phyloP scores from a whole-genome alignment of 306 rosid species.

The Oemleria cerasiformis region DNA sequence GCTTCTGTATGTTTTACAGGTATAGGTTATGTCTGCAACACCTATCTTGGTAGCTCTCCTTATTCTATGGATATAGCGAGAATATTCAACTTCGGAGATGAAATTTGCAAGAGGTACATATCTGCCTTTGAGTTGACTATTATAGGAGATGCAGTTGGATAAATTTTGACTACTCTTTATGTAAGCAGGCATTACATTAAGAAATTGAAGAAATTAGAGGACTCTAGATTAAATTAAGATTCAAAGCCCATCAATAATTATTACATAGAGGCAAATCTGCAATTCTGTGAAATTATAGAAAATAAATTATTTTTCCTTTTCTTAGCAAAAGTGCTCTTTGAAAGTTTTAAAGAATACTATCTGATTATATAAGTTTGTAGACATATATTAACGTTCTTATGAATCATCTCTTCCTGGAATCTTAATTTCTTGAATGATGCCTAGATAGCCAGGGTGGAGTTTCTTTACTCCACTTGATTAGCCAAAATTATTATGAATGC shows the following conservation, averaged over 20 bases:
- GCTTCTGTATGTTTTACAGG: constrained; percentile 48
- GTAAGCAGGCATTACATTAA: background rate
- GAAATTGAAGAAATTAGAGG: background rate
- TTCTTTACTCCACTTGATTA: background rate
- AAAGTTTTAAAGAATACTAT: no score
- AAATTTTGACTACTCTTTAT: background rate
- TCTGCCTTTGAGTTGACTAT: background rate
- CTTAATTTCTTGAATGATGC: background rate
- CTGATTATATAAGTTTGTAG: background rate
- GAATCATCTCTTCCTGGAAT: background rate
- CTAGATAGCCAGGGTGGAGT: background rate
- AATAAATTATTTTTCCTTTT: no score
- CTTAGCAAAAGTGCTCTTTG: background rate
- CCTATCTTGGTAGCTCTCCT: constrained; percentile 65
- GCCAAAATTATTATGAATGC: background rate
- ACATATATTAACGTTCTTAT: background rate
- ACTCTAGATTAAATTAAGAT: background rate
- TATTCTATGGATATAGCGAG: constrained; percentile 74
- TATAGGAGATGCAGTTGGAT: background rate
- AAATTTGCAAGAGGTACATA: constrained; percentile 68
- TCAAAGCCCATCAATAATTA: no score
- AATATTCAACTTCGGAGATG: constrained; percentile 75
- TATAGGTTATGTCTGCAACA: constrained; percentile 67
- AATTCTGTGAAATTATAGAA: background rate
- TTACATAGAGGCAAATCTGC: background rate